Conservation (phyloP, 2,329 filamentous ascomycete species). For the Torrubiella hemipterigena region DNA sequence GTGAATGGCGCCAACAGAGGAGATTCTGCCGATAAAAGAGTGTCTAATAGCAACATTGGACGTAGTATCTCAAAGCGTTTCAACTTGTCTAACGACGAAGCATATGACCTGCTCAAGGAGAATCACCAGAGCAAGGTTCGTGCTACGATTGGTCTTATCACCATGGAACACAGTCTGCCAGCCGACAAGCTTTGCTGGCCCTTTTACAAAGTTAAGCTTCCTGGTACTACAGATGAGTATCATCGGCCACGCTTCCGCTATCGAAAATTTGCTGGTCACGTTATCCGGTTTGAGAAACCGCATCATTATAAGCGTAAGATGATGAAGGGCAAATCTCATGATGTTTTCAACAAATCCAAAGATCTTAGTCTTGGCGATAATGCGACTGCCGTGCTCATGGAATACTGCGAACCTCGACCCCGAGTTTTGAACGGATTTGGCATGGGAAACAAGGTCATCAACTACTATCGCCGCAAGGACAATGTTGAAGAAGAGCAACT, state of each 20-base stretch:
- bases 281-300: conserved; percentile 62
- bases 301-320: conserved; percentile 67
- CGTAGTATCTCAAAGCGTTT: conserved; percentile 71
- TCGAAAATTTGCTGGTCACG: conserved; percentile 51
- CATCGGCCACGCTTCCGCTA: conserved; percentile 73
- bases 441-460: conserved; percentile 92
- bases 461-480: conserved; percentile 84
- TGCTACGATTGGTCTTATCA: conserved; percentile 78
- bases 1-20: conserved; percentile 48
- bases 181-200: conserved; percentile 87
- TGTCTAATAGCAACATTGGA: conserved; percentile 56
- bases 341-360: conserved; percentile 68
- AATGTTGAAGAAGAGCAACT: conserved; percentile 60
- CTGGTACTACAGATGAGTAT: conserved; percentile 64
- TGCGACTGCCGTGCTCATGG: conserved; percentile 74
- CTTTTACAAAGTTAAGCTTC: conserved; percentile 83
- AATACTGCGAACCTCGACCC: conserved; percentile 92
- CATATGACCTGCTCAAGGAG: conserved; percentile 90
- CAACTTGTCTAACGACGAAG: conserved; percentile 93
- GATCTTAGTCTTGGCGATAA: conserved; percentile 84
- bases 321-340: conserved; percentile 66
- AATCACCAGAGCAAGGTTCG: conserved; percentile 95
- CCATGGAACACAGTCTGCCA: conserved; percentile 90
- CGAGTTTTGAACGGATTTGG: conserved; percentile 90
- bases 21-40: conserved; percentile 49